Evolutionary conservation across 805 yeast genomes (phyloP).

Genomic region (Sungouiozyma ichnusensis): DNA sequence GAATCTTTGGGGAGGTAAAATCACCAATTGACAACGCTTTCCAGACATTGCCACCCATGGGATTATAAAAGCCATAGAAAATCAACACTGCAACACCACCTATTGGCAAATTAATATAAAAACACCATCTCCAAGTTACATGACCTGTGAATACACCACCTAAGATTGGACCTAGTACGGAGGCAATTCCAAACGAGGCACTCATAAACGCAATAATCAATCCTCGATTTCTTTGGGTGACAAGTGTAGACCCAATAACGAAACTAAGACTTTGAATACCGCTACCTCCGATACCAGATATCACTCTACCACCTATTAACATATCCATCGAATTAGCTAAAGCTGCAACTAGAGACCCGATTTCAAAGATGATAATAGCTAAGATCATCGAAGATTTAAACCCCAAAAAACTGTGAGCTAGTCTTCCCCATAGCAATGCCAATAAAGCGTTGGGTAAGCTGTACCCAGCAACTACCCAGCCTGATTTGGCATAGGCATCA

Average conservation of each 20-base stretch:
- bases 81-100: slow-evolving; percentile 35
- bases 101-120: slow-evolving; percentile 57
- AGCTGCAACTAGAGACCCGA: slow-evolving; percentile 55
- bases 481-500: slow-evolving; percentile 39
- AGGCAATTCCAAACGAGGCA: slow-evolving; percentile 36
- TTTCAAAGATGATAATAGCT: slow-evolving; percentile 44
- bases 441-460: slow-evolving; percentile 43
- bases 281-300: slow-evolving; percentile 64
- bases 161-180: slow-evolving; percentile 50
- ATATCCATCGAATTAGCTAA: slow-evolving; percentile 43
- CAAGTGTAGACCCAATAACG: slow-evolving; percentile 38
- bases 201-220: slow-evolving; percentile 17
- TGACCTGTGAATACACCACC: slow-evolving; percentile 56
- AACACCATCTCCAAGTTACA: slow-evolving; percentile 70
- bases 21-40: too few species aligned
- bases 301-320: slow-evolving; percentile 60
- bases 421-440: slow-evolving; percentile 47
- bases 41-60: slow-evolving; percentile 2
- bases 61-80: slow-evolving; percentile 13
- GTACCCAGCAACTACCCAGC: slow-evolving; percentile 51
- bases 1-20: too few species aligned
- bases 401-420: slow-evolving; percentile 44
- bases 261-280: slow-evolving; percentile 54
- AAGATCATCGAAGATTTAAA: slow-evolving; percentile 39
- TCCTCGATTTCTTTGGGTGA: slow-evolving; percentile 19